A percentile compares a stretch with the other conserved stretches of the same genome.
These are phyloP conservation scores for Chaetomium globosum DNA, from an alignment of 2,329 filamentous ascomycete species.

Conservation along the genomic window DNA sequence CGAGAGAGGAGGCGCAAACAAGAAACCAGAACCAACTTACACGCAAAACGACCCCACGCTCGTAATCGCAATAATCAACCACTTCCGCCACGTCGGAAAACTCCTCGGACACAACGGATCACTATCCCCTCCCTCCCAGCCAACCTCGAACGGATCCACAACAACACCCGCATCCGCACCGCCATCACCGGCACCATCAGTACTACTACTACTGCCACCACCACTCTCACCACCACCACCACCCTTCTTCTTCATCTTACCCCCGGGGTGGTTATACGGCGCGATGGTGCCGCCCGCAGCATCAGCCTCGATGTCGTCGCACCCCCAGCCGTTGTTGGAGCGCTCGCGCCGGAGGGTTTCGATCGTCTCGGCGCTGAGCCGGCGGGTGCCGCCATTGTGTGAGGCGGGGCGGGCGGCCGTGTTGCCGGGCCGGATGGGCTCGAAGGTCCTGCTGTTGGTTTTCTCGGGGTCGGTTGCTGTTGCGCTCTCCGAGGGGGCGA, in stretches of 20 bases:
- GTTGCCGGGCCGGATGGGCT: constrained; percentile 11
- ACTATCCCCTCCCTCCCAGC: constrained; percentile 67
- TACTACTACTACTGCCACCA: no score
- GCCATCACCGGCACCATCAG: no score
- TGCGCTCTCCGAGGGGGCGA: no score
- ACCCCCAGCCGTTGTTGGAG: constrained; percentile 52
- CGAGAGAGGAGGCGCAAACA: background rate
- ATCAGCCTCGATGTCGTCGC: constrained; percentile 40
- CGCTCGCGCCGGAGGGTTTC: constrained; percentile 40
- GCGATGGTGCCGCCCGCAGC: constrained; percentile 4
- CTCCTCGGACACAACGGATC: constrained; percentile 77
- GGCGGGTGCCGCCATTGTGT: constrained; percentile 5
- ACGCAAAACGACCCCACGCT: constrained; percentile 76
- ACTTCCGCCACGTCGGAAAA: constrained; percentile 68
- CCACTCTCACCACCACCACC: no score
- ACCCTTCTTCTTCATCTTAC: no score
- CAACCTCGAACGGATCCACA: constrained; percentile 65
- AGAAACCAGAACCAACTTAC: constrained; percentile 53
- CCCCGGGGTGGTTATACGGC: constrained; percentile 18
- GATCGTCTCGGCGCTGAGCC: constrained; percentile 24
- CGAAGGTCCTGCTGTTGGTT: background rate
- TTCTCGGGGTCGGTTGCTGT: background rate
- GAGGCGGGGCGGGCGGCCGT: background rate
- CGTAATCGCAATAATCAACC: constrained; percentile 77
- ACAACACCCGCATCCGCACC: constrained; percentile 19